Conservation (phyloP, 192 early-diverging fungal genomes). For the Mortierella antarctica region DNA sequence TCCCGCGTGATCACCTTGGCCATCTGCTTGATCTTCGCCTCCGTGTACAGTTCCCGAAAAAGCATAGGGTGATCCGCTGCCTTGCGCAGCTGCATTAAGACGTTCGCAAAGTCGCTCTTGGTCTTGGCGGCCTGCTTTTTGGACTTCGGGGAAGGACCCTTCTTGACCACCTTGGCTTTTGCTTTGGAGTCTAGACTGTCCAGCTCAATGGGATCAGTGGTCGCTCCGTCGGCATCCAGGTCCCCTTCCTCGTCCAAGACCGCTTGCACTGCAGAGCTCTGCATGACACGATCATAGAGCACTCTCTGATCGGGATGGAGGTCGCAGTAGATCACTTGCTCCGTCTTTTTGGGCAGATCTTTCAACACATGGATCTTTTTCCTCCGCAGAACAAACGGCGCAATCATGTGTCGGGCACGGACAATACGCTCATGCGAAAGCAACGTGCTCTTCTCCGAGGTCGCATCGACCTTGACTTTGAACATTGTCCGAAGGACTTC, state of each 20-base stretch:
- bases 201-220: conserved; percentile 16
- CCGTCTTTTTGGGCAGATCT: conserved; percentile 72
- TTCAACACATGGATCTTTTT: conserved; percentile 79
- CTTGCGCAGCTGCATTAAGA: conserved; percentile 88
- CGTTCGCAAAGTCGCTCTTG: conserved; percentile 58
- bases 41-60: conserved; percentile 71
- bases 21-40: conserved; percentile 70
- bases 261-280: conserved; percentile 24
- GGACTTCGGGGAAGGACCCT: background rate
- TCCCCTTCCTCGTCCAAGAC: conserved; percentile 9
- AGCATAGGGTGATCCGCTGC: conserved; percentile 87
- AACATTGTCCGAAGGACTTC: conserved; percentile 67
- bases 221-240: conserved; percentile 11
- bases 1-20: conserved; percentile 76
- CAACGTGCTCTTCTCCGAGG: conserved; percentile 49
- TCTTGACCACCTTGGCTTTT: conserved; percentile 16
- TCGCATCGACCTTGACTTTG: conserved; percentile 62
- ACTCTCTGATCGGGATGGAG: conserved; percentile 60
- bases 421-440: conserved; percentile 72
- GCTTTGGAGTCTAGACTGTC: conserved; percentile 27
- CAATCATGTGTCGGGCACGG: conserved; percentile 84
- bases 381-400: conserved; percentile 88
- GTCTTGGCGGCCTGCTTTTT: conserved; percentile 22
- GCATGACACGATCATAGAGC: conserved; percentile 64
- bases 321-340: conserved; percentile 61